Conservation (phyloP, 805 yeast genomes). For the Cyberlindnera suaveolens region DNA sequence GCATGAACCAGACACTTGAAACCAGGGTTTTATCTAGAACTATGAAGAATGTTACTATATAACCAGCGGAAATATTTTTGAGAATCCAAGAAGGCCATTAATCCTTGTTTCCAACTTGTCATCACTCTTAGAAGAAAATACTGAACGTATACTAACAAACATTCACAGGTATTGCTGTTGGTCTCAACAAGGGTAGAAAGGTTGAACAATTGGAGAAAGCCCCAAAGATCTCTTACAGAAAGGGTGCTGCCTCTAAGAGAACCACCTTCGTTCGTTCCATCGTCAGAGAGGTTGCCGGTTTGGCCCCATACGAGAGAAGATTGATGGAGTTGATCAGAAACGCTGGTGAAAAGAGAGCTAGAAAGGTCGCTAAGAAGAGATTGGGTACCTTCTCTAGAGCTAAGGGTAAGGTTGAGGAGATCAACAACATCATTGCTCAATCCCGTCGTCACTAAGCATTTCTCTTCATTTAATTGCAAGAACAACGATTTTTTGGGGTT, state of each 20-base stretch:
- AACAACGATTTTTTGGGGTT: slow-evolving; percentile 4
- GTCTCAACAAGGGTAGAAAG: slow-evolving; percentile 99
- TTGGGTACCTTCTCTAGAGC: slow-evolving; percentile 99
- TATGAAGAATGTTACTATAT: too few relatives aligned
- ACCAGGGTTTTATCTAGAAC: too few relatives aligned
- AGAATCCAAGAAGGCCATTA: neutral
- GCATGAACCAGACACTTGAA: too few relatives aligned
- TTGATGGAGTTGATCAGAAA: slow-evolving; percentile 98
- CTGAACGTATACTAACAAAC: slow-evolving; percentile 27
- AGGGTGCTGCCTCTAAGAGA: slow-evolving; percentile 96
- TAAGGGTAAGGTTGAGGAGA: slow-evolving; percentile 98
- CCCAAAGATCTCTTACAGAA: slow-evolving; percentile 90
- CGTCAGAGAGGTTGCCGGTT: slow-evolving; percentile 96
- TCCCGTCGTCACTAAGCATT: slow-evolving; percentile 79
- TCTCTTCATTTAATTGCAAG: slow-evolving; percentile 1
- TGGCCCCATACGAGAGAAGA: slow-evolving; percentile 99
- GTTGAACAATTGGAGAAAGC: slow-evolving; percentile 79
- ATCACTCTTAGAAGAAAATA: neutral
- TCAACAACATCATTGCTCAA: slow-evolving; percentile 93
- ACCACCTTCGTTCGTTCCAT: slow-evolving; percentile 91
- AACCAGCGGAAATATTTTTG: neutral
- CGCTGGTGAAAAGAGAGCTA: slow-evolving; percentile 99
- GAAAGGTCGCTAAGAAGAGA: slow-evolving; percentile 99
- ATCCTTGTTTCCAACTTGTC: neutral
- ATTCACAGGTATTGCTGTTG: slow-evolving; percentile 82